phyloP scores from a whole-genome alignment of 441 rosid genomes.

The Bruguiera hainesii region DNA sequence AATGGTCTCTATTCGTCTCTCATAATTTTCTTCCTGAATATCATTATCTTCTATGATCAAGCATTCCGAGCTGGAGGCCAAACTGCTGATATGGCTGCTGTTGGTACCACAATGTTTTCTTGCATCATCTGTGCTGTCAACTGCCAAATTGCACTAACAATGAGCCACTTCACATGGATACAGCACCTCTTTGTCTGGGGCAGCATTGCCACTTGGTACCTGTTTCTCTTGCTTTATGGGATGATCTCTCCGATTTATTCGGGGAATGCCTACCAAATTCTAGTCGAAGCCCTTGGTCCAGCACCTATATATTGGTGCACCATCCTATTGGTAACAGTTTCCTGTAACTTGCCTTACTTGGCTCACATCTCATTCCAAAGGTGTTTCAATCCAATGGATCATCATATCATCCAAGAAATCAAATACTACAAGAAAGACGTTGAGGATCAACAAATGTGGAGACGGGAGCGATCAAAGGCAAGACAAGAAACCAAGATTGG shows the following conservation, averaged over 20 bases:
- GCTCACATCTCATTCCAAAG: slow-evolving; percentile 80
- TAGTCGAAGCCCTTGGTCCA: slow-evolving; percentile 86
- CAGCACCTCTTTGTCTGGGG: slow-evolving; percentile 95
- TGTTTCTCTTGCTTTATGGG: slow-evolving; percentile 81
- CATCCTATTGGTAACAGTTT: slow-evolving; percentile 63
- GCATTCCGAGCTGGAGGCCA: slow-evolving; percentile 77
- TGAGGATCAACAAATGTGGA: slow-evolving; percentile 85
- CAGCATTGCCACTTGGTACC: slow-evolving; percentile 76
- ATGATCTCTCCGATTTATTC: slow-evolving; percentile 70
- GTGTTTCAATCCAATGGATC: slow-evolving; percentile 85
- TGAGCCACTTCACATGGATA: slow-evolving; percentile 99
- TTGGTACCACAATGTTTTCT: slow-evolving; percentile 95
- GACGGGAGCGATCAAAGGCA: slow-evolving; percentile 80
- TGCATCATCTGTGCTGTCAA: slow-evolving; percentile 93
- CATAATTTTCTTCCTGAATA: slow-evolving; percentile 69
- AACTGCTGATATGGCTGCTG: slow-evolving; percentile 88
- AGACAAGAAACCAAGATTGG: slow-evolving; percentile 96
- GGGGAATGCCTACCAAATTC: slow-evolving; percentile 64
- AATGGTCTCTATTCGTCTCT: slow-evolving; percentile 84
- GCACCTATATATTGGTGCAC: slow-evolving; percentile 81
- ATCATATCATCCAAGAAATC: slow-evolving; percentile 98
- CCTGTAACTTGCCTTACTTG: slow-evolving; percentile 74
- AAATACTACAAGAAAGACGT: slow-evolving; percentile 79
- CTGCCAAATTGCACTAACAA: slow-evolving; percentile 87
- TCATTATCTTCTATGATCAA: slow-evolving; percentile 62